Conservation (phyloP, 331 rosid genomes). For the Malus hybrid region DNA sequence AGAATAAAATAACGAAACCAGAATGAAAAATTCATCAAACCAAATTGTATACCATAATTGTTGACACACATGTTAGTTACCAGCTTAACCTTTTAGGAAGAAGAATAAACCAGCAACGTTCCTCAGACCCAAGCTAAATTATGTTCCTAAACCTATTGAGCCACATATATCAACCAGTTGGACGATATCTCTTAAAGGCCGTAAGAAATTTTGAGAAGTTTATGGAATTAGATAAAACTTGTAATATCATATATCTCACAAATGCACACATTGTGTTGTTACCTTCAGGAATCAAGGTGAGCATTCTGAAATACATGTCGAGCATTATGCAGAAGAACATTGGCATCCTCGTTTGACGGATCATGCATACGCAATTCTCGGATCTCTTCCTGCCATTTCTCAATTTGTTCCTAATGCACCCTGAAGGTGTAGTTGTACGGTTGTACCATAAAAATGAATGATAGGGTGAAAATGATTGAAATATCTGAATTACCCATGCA, state of each 20-base stretch:
- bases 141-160: neutral
- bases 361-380: slow-evolving; percentile 55
- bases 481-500: too few relatives aligned
- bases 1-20: too few relatives aligned
- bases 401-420: slow-evolving; percentile 68
- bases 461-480: too few relatives aligned
- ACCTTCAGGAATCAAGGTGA: slow-evolving; percentile 45
- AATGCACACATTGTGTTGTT: neutral
- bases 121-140: neutral
- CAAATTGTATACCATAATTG: neutral
- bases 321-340: slow-evolving; percentile 62
- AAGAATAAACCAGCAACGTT: neutral
- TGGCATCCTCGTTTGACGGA: slow-evolving; percentile 68
- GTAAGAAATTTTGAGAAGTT: neutral
- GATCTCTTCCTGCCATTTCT: slow-evolving; percentile 83
- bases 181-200: neutral
- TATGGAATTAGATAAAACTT: neutral
- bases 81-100: too few relatives aligned
- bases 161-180: neutral
- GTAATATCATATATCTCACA: neutral
- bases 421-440: slow-evolving; percentile 18
- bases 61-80: too few relatives aligned
- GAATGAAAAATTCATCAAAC: too few relatives aligned
- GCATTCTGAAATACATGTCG: slow-evolving; percentile 52
- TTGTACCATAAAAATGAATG: too few relatives aligned